phyloP scores from a whole-genome alignment of 1,139 yeast genomes.

The Yamadazyma sp. region DNA sequence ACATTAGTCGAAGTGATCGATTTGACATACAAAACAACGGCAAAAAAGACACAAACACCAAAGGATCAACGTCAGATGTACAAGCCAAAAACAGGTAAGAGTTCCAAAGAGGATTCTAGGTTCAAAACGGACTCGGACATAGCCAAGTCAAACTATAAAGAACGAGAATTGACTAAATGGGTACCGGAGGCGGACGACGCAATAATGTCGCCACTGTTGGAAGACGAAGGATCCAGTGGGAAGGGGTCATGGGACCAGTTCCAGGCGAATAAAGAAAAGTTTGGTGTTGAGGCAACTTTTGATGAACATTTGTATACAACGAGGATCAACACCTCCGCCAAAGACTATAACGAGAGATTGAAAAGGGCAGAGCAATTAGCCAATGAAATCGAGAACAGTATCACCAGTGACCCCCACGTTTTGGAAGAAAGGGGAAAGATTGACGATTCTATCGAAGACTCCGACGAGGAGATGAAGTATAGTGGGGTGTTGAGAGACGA shows the following conservation, averaged over 20 bases:
- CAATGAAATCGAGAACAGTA: conserved; percentile 72
- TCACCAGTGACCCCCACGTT: conserved; percentile 71
- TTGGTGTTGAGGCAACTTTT: conserved; percentile 83
- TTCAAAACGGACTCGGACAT: conserved; percentile 89
- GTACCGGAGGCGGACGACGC: conserved; percentile 59
- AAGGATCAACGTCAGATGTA: conserved; percentile 6
- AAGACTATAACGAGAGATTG: conserved; percentile 67
- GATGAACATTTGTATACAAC: conserved; percentile 93
- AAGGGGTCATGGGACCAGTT: conserved; percentile 85
- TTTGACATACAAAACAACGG: conserved; percentile 1
- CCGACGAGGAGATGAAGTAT: conserved; percentile 96
- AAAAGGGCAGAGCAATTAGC: conserved; percentile 79
- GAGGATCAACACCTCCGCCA: conserved; percentile 68
- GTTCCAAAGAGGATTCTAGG: conserved; percentile 12
- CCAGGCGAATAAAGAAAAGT: conserved; percentile 81
- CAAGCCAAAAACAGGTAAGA: conserved; percentile 15
- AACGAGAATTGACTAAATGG: conserved; percentile 84
- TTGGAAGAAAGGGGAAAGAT: conserved; percentile 89
- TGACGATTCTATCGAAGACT: conserved; percentile 84
- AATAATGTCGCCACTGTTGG: conserved; percentile 23
- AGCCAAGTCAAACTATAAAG: conserved; percentile 50
- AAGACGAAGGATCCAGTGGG: conserved; percentile 35
- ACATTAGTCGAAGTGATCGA: no score
- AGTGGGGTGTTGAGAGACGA: conserved; percentile 69
- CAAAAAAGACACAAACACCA: neutral